Conservation (phyloP, 176 grass and related monocot species). For the Metroxylon sagu region DNA sequence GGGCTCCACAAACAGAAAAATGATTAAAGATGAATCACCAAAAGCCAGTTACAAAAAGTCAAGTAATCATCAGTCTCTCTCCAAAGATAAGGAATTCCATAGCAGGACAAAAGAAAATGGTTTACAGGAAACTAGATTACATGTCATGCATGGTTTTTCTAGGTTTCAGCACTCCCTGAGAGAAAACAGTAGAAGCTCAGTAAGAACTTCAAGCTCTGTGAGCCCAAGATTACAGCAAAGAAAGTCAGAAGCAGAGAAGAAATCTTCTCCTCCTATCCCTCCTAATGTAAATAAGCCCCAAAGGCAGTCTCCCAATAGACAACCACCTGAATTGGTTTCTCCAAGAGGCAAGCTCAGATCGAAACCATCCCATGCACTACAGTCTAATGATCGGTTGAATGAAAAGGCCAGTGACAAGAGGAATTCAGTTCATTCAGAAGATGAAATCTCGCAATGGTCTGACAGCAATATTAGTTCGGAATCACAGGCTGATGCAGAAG, state of each 20-base stretch:
- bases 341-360: constrained; percentile 53
- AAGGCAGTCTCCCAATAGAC: constrained; percentile 26
- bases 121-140: background rate
- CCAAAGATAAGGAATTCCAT: constrained; percentile 8
- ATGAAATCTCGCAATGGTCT: constrained; percentile 28
- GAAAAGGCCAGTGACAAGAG: background rate
- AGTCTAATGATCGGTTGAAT: background rate
- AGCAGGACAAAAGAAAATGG: background rate
- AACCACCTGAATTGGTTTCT: constrained; percentile 44
- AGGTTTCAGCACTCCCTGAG: background rate
- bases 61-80: background rate
- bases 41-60: background rate
- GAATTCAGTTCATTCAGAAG: constrained; percentile 7
- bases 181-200: constrained; percentile 34
- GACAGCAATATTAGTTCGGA: constrained; percentile 25
- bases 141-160: background rate
- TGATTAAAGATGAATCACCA: constrained; percentile 14
- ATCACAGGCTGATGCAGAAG: constrained; percentile 26
- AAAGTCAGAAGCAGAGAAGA: constrained; percentile 49
- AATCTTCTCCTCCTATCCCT: constrained; percentile 43
- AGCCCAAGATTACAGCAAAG: constrained; percentile 55
- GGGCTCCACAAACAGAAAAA: constrained; percentile 22
- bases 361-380: constrained; percentile 41
- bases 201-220: constrained; percentile 32
- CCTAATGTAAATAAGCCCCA: constrained; percentile 18